A percentile compares a stretch with the other conserved stretches of the same genome.
Conservation (phyloP, 805 yeast genomes). For the Phaffomyces thermotolerans region DNA sequence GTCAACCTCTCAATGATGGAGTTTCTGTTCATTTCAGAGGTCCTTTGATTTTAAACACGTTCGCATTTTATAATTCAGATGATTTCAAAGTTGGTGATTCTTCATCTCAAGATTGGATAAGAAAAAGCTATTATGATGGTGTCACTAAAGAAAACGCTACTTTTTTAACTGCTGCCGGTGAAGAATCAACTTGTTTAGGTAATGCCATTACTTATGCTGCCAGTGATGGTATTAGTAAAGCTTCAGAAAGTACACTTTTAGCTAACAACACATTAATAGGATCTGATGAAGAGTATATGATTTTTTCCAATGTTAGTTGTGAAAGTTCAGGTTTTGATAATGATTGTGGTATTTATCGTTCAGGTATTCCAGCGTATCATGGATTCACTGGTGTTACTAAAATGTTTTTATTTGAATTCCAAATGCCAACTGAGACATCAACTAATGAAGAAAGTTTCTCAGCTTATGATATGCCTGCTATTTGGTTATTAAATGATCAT, state of each 20-base stretch:
- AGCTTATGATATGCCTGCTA: constrained; percentile 62
- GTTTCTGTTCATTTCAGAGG: constrained; percentile 76
- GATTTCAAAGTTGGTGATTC: constrained; percentile 29
- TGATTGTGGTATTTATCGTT: constrained; percentile 71
- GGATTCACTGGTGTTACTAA: constrained; percentile 63
- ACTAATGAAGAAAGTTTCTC: constrained; percentile 22
- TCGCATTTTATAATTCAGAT: constrained; percentile 52
- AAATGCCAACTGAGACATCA: constrained; percentile 50
- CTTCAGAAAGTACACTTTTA: constrained; percentile 28
- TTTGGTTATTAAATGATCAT: constrained; percentile 67
- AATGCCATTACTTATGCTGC: constrained; percentile 58
- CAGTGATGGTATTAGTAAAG: constrained; percentile 44
- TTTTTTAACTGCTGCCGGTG: constrained; percentile 59
- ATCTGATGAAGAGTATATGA: constrained; percentile 54
- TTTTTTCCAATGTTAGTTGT: constrained; percentile 54
- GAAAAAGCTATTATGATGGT: constrained; percentile 55
- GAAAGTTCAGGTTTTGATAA: constrained; percentile 43
- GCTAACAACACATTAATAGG: constrained; percentile 39
- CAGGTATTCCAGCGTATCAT: constrained; percentile 67
- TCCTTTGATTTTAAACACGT: constrained; percentile 52
- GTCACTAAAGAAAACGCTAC: constrained; percentile 56
- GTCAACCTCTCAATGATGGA: constrained; percentile 62
- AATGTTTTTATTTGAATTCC: constrained; percentile 66
- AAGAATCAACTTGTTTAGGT: constrained; percentile 56
- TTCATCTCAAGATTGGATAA: constrained; percentile 43